Evolutionary conservation across 345 rosid genomes (phyloP).

Genomic region (Populus pruinosa): DNA sequence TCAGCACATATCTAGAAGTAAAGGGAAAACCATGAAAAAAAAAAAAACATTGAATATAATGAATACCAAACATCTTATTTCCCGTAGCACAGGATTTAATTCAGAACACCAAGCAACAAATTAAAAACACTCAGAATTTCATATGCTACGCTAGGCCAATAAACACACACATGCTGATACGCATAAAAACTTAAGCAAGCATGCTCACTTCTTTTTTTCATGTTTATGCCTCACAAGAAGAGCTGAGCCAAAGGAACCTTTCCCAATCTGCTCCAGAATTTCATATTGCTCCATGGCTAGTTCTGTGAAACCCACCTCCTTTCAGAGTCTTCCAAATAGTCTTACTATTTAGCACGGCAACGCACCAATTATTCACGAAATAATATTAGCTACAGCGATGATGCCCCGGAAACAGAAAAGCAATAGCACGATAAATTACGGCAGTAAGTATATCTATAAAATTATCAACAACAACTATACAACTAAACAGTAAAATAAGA

Average conservation of each 20-base stretch:
- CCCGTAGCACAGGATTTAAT: neutral
- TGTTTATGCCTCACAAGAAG: conserved; percentile 92
- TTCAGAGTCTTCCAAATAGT: neutral
- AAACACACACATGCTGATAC: neutral
- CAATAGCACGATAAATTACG: neutral
- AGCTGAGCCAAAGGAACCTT: conserved; percentile 95
- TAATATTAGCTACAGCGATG: neutral
- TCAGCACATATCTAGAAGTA: conserved; percentile 75
- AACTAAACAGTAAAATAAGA: too few relatives aligned
- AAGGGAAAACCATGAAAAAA: neutral
- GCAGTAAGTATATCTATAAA: neutral
- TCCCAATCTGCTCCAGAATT: conserved; percentile 89
- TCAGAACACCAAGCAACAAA: neutral
- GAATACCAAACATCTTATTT: neutral
- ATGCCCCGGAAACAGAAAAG: neutral
- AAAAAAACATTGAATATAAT: neutral
- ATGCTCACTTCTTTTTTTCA: conserved; percentile 83
- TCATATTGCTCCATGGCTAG: conserved; percentile 84
- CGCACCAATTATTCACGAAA: neutral
- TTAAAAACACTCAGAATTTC: neutral
- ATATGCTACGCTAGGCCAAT: neutral
- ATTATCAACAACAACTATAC: neutral
- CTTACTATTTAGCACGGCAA: neutral
- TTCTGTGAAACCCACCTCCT: neutral
- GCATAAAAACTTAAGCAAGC: neutral